Base-by-base conservation (phyloP, 108 stramenopile species). In the Schizochytrium sp. region DNA sequence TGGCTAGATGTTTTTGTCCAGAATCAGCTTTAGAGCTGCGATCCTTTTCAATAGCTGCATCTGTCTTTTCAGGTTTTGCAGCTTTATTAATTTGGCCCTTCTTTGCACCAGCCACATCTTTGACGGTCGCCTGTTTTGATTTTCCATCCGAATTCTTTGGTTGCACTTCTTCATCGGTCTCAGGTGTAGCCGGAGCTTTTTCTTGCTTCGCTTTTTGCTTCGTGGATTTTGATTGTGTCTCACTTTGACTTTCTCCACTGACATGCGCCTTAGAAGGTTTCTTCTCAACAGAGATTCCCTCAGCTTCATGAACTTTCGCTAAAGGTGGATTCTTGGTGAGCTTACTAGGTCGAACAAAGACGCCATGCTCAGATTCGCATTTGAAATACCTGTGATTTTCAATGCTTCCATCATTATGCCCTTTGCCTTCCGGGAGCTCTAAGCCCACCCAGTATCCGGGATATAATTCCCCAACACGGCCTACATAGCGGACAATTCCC, bases 311-410 rank as follows among this genome's bases (percentile, higher is more conserved):
- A n/a, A 55, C 53, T 53, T 83, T 83, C 5, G 76, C 76, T 3
- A 55, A 40, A 8, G 47, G 50, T 40, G 76, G 47, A 42, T 49
- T 55, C 76, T 83, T 83, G 2, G 76, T 83, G 5, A 83, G 50
- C 47, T 83, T 83, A 40, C 76, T 83, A n/a, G 76, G 76, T 10
- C 76, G 76, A 10, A 83, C 28, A 42, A 83, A 83, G 2, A 83
- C n/a, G 10, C 76, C 76, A 10, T 83, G 49, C 28, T 53, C 76
- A 40, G 5, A 10, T 42, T 83, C 76, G 53, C 76, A 83, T 40
- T 83, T 83, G 28, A 83, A 83, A 53, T 83, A 83, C 17, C 53
- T 47, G 0, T n/a, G 38, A 8, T 40, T 40, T 42, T 83, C 53
- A 8, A 83, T 53, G 2, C 50, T 5, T 10, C 76, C 76, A 40